Base-by-base conservation (phyloP, 2,329 filamentous ascomycete genomes). In the Diaporthe ilicicola region DNA sequence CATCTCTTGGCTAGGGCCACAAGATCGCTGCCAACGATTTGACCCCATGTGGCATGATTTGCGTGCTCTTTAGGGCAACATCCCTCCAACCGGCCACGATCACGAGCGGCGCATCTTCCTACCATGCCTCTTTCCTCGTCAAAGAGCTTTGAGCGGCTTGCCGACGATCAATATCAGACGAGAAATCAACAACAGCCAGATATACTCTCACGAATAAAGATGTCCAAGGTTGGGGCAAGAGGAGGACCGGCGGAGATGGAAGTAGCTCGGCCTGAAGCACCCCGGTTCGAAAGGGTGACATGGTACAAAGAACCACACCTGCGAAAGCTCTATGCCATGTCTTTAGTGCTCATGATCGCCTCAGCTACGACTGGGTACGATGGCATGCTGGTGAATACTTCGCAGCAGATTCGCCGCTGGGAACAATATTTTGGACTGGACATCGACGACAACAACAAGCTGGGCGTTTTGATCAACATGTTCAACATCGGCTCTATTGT, bases 301-400 rank as follows among this genome's bases (percentile, higher is more conserved):
- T 90, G 88, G 88, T 84, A 82, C 73, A 83, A 80, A 73, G 86
- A 89, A 74, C 86, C 87, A 56, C 85, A 88, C 75, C 79, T 90
- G 65, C 82, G 87, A 64, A 86, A 82, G 75, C 83, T 89, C 12
- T 89, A 89, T 67, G 61, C 69, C 17, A 71, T 73, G 69, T 72
- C 70, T 1, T 29, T 73, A 37, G 72, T 73, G n/a, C 77, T 78
- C 29, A 73, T 73, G 72, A 70, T 73, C 39, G 72, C 72, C 6
- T 70, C 70, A 1, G 71, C 70, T 19, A 73, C 72, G 1, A 73
- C 72, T 2, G 72, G 72, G 6, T 73, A 73, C 56, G 72, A 73
- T 24, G 67, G 70, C n/a, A 73, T 70, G 62, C 53, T 73, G 22
- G 68, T 84, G 67, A 84, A 84, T 74, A 82, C 82, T 66, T 78